A percentile compares a stretch with the other conserved stretches of the same genome.
Evolutionary conservation across 148 eudicot species (phyloP).

Genomic region (Bassia scoparia): DNA sequence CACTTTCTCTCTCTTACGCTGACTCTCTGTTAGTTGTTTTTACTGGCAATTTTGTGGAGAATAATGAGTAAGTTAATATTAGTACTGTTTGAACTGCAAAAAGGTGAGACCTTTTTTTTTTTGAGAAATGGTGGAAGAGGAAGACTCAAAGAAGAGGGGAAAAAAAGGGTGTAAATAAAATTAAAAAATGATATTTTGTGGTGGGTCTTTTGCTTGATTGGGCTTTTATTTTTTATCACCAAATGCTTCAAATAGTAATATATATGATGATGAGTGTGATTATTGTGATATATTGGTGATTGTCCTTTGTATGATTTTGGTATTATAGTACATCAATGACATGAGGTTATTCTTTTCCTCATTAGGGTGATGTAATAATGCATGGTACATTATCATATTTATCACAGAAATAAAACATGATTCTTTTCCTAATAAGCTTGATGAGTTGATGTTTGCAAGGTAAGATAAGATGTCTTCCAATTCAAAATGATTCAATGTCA

Average conservation of each 20-base stretch:
- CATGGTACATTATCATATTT: too few species aligned
- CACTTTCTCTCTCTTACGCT: background rate
- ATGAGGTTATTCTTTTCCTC: background rate
- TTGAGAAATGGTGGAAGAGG: background rate
- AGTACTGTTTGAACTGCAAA: conserved; percentile 16
- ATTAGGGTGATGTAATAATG: background rate
- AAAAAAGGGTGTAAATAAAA: background rate
- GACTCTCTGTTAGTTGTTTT: background rate
- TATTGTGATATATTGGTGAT: too few species aligned
- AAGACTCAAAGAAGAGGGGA: background rate
- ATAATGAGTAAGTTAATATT: background rate
- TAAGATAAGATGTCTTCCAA: too few species aligned
- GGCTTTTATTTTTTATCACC: too few species aligned
- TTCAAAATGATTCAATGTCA: too few species aligned
- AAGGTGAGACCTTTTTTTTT: conserved; percentile 7
- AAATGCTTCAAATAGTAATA: too few species aligned
- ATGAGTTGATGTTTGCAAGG: background rate
- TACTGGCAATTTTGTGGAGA: background rate
- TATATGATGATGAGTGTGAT: too few species aligned
- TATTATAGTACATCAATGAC: too few species aligned
- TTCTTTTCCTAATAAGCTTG: background rate
- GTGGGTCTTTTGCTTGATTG: background rate
- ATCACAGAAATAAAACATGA: too few species aligned
- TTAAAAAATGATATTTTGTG: background rate
- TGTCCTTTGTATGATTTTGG: too few species aligned